Base-by-base conservation (phyloP, 371 early-diverging fungal species). In the Phascolomyces articulosus region DNA sequence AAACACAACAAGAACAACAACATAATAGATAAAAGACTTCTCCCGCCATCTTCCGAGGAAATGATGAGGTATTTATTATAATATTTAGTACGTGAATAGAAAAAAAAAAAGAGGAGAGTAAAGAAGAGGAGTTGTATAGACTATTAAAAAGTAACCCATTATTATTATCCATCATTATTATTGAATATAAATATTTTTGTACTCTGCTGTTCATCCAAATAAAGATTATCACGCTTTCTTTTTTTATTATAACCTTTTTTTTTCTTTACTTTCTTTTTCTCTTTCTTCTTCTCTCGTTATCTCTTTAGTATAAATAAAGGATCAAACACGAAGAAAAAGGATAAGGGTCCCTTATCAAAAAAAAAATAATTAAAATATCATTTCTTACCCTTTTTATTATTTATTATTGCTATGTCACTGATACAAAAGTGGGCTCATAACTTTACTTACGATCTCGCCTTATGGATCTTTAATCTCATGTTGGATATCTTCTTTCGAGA, bases 401-500 rank as follows among this genome's bases (percentile, higher is more conserved):
- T 53, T 31, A 10, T 34, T 29, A 8, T 11, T 11, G 29, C 54
- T n/a, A 29, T 38, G 56, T 20, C 34, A 29, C 51, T 51, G 1
- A 9, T 51, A 27, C 60, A 59, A 41, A 64, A 64, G 47, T 40
- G 51, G 51, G 24, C 51, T 8, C 23, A 24, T n/a, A 58, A 59
- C 28, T 20, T 65, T 21, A 44, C 49, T 38, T 73, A 73, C 41
- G 73, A 73, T 62, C 40, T 48, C 26, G 69, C 60, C 15, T 27
- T 69, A 21, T 79, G 75, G 69, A 79, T 89, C 60, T 87, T 88
- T 68, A 73, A 72, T 49, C 60, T 80, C 27, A 76, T 88, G 20
- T 74, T 95, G 38, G 84, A 86, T 41, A 80, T 93, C 74, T 95
- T 95, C 71, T 94, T 95, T 69, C 83, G 95, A 21, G 96, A 96